These are phyloP conservation scores for Blastobotrys proliferans DNA, from an alignment of 1,139 yeast species.

Conservation along the genomic window DNA sequence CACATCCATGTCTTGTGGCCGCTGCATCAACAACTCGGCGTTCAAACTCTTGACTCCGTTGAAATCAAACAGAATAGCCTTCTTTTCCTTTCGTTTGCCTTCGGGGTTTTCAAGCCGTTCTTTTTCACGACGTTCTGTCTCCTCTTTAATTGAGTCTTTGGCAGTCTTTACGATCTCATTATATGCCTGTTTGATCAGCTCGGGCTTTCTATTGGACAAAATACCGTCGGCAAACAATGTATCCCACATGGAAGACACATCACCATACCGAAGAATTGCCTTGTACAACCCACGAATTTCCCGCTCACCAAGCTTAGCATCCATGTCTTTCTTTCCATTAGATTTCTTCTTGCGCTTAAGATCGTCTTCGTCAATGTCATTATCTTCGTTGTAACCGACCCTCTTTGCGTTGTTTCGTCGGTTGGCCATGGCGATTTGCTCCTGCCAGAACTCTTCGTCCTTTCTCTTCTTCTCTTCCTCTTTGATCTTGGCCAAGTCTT, in stretches of 20 bases:
- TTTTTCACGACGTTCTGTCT: conserved; percentile 62
- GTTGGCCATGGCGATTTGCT: conserved; percentile 83
- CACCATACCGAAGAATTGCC: conserved; percentile 79
- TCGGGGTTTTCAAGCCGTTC: conserved; percentile 52
- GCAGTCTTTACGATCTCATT: conserved; percentile 65
- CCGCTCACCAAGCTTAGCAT: conserved; percentile 66
- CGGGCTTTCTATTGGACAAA: conserved; percentile 79
- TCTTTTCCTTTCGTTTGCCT: conserved; percentile 14
- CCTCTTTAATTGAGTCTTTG: conserved; percentile 57
- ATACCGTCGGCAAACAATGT: conserved; percentile 88
- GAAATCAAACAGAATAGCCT: conserved; percentile 81
- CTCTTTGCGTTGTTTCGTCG: conserved; percentile 68
- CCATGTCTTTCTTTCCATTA: conserved; percentile 21
- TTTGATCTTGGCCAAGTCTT: conserved; percentile 80
- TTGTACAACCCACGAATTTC: conserved; percentile 86
- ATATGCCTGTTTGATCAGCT: conserved; percentile 71
- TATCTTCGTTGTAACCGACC: conserved; percentile 33
- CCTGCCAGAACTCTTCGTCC: conserved; percentile 82
- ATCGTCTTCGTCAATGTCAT: conserved; percentile 42
- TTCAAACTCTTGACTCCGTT: conserved; percentile 85
- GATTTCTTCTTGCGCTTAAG: conserved; percentile 30
- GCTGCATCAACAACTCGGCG: conserved; percentile 78
- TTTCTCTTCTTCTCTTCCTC: conserved; percentile 84
- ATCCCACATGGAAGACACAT: conserved; percentile 76
- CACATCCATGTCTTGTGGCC: conserved; percentile 77